Evolutionary conservation across 352 stramenopile species (phyloP), one percentile per base, ranked within the genome.

Genomic region (Phytophthora nicotianae): DNA sequence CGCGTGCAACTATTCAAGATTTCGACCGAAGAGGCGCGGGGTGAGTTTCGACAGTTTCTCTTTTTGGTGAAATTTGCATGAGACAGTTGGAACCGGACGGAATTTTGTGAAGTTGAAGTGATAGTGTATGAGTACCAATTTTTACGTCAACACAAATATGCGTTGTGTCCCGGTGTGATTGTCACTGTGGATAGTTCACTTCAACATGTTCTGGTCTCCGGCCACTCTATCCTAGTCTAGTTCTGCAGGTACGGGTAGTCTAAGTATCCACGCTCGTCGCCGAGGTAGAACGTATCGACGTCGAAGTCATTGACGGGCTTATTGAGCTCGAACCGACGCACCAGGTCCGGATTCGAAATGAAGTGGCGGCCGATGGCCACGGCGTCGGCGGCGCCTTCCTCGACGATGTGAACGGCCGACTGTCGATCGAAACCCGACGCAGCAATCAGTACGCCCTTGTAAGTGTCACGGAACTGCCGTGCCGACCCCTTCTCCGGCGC

Each of bases 321-420:
- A 62, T 82, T 61, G 37, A 76, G 50, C 52, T 74, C 40, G 51
- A 91, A 75, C 8, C 81, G 75, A 41, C 79, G 63, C 40, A 89
- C 79, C 32, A 94, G 38, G 61, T 92, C 85, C 37, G 85, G 82
- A 56, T 91, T 94, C 23, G 82, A 78, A 60, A 94, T 91, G 53
- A 90, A 92, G 54, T 73, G 60, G 42, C 84, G 78, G 9, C 86
- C 82, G 53, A 88, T 87, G 14, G 75, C 83, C 8, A 95, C 81
- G 23, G 79, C 60, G 56, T 93, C 82, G 24, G 76, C 82, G 3
- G 73, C 52, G 10, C 70, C 79, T 20, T 83, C 62, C 16, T 77
- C 68, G n/a, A 93, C 65, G 26, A 84, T 79, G 11, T 74, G 64
- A 14, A 77, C 67, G n/a, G 75, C 67, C 41, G 60, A 83, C 21